Evolutionary conservation across 163 green algal species (phyloP), one percentile per base, ranked within the genome.

Genomic region (Chlamydomonas reinhardtii): DNA sequence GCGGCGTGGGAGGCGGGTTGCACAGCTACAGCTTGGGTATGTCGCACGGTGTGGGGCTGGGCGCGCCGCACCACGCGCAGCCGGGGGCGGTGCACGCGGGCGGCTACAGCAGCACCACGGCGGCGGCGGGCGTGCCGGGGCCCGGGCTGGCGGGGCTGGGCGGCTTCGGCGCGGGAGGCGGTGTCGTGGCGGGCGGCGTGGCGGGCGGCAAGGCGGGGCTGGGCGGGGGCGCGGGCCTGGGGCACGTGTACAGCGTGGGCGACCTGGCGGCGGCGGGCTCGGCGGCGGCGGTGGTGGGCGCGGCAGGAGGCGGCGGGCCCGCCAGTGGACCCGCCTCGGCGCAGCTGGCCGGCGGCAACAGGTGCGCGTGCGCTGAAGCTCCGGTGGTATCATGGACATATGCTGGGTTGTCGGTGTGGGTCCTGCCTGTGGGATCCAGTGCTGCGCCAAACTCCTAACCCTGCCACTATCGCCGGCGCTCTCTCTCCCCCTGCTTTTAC

Each of bases 161-260:
- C 15, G 77, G 39, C 4, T 27, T 56, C 12, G 16, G 32, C 24
- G 59, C 17, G 59, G 59, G 24, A 29, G 59, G 9, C 25, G 22
- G 24, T 4, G 59, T 15, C 14, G 17, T 31, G 14, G 22, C 25
- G 22, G 59, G 25, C 56, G 56, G 56, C 59, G 22, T 66, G 9
- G 56, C 56, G 2, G 20, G 59, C 19, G 59, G 59, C 59, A 65
- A 65, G 5, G 17, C 59, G 59, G 8, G 6, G 43, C 56, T 25
- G 56, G 62, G 25, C 12, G 62, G 27, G 4, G 62, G 62, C 27
- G 62, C 24, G 22, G 62, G 61, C 24, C 70, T 85, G 66, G 48
- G 68, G 0, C 69, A 85, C 52, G 79, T 73, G 31, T 62, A 85
- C 52, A 85, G 79, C 52, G 19, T 34, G 1, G 79, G 79, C 20